phyloP scores from a whole-genome alignment of 805 yeast species.

The Tetrapisispora taiwanensis region DNA sequence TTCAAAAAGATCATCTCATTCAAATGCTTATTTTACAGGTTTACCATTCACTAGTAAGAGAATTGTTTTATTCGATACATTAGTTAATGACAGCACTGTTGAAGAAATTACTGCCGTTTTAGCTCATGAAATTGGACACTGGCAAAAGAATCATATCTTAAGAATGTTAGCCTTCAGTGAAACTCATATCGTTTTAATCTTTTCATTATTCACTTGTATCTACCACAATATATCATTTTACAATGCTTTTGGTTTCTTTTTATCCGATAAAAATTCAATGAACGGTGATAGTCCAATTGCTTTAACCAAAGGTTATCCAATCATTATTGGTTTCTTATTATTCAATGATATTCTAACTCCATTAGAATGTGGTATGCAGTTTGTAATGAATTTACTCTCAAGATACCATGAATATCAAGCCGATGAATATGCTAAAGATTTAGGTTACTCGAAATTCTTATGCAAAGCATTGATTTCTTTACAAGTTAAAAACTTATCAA shows the following conservation, averaged over 20 bases:
- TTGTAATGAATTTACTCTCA: constrained; percentile 56
- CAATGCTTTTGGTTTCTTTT: constrained; percentile 63
- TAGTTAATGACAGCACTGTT: constrained; percentile 67
- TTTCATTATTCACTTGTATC: constrained; percentile 69
- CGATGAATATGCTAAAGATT: constrained; percentile 69
- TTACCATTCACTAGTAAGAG: constrained; percentile 89
- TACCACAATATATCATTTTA: constrained; percentile 71
- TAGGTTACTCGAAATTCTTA: constrained; percentile 62
- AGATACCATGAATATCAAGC: constrained; percentile 93
- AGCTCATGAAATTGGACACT: constrained; percentile 98
- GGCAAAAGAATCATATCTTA: constrained; percentile 87
- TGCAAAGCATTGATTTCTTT: constrained; percentile 63
- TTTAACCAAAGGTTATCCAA: constrained; percentile 46
- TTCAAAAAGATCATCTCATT: constrained; percentile 92
- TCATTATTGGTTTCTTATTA: constrained; percentile 68
- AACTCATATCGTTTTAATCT: constrained; percentile 50
- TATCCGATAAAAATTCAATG: constrained; percentile 6
- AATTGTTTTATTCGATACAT: constrained; percentile 87
- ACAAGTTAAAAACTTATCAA: constrained; percentile 69
- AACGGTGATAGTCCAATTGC: constrained; percentile 11
- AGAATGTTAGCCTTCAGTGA: constrained; percentile 60
- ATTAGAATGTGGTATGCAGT: constrained; percentile 55
- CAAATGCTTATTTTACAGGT: constrained; percentile 94
- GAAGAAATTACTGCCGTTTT: constrained; percentile 85
- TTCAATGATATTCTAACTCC: constrained; percentile 76